Percentiles rank a stretch among this genome's conserved stretches.
These are phyloP conservation scores for Rhododendron henanense DNA, from an alignment of 148 eudicot genomes.

Conservation along the genomic window DNA sequence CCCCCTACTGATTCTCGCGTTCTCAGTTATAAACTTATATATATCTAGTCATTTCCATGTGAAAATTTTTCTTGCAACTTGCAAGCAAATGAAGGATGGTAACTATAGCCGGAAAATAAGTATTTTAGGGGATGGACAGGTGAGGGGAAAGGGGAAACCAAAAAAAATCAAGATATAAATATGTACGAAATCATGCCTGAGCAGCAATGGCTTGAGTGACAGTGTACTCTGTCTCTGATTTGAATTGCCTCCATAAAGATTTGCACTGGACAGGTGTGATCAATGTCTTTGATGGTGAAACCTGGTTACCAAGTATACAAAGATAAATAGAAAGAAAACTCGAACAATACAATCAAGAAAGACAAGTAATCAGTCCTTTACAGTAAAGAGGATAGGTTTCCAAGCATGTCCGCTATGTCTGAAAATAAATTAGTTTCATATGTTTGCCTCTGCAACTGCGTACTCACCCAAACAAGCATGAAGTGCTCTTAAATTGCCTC, in stretches of 20 bases:
- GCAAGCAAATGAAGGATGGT: not conserved
- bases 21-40: not conserved
- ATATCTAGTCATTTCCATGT: not conserved
- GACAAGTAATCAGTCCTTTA: not conserved
- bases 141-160: not conserved
- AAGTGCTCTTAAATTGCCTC: not conserved
- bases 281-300: constrained; percentile 81
- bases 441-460: not conserved
- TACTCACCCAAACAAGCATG: not conserved
- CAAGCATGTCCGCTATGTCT: not conserved
- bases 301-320: constrained; percentile 34
- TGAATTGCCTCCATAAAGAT: constrained; percentile 92
- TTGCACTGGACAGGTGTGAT: constrained; percentile 96
- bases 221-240: constrained; percentile 86
- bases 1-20: not conserved
- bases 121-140: not conserved
- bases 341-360: not conserved
- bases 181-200: constrained; percentile 55
- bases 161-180: not conserved
- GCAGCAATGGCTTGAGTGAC: constrained; percentile 97
- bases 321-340: not conserved
- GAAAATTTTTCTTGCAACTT: not conserved
- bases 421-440: not conserved
- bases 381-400: not conserved
- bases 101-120: not conserved